These are phyloP conservation scores for Xylariaceae sp. DNA, from an alignment of 2,329 filamentous ascomycete genomes.

Conservation along the genomic window DNA sequence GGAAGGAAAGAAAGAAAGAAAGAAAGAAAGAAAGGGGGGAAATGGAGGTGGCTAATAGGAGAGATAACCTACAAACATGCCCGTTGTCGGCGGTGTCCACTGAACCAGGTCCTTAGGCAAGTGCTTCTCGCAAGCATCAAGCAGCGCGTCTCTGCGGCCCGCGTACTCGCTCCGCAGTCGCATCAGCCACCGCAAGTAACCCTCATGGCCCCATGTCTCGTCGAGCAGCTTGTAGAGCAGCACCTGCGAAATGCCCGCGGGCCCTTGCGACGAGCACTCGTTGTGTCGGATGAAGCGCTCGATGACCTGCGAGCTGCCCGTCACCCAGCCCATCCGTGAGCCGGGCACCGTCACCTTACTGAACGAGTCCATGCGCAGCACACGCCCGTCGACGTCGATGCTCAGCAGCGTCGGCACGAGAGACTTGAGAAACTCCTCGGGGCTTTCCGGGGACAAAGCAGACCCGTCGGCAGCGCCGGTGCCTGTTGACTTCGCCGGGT, in stretches of 20 bases:
- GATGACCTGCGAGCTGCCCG: slow-evolving; percentile 75
- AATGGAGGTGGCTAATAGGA: not conserved
- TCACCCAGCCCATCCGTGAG: slow-evolving; percentile 80
- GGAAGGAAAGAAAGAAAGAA: not conserved
- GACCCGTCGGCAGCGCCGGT: slow-evolving; percentile 6
- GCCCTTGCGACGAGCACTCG: slow-evolving; percentile 79
- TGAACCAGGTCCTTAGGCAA: slow-evolving; percentile 68
- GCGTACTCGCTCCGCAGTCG: slow-evolving; percentile 78
- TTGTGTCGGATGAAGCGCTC: slow-evolving; percentile 77
- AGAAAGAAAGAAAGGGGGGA: not conserved
- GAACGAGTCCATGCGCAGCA: slow-evolving; percentile 87
- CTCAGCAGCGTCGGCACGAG: slow-evolving; percentile 72
- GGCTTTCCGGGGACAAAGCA: slow-evolving; percentile 23
- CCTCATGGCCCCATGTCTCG: slow-evolving; percentile 87
- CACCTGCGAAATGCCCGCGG: slow-evolving; percentile 77
- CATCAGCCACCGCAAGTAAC: slow-evolving; percentile 86
- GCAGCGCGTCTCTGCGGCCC: slow-evolving; percentile 65
- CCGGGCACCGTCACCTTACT: slow-evolving; percentile 87
- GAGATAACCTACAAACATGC: slow-evolving; percentile 78
- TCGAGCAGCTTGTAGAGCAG: slow-evolving; percentile 85
- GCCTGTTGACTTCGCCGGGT: slow-evolving; percentile 6
- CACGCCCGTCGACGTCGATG: slow-evolving; percentile 80
- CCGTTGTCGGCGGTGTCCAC: slow-evolving; percentile 75
- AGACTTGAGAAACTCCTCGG: slow-evolving; percentile 67
- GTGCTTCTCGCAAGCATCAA: slow-evolving; percentile 72